Evolutionary conservation across 495 filamentous ascomycete species (phyloP).

Genomic region (Aspergillus sparsus): DNA sequence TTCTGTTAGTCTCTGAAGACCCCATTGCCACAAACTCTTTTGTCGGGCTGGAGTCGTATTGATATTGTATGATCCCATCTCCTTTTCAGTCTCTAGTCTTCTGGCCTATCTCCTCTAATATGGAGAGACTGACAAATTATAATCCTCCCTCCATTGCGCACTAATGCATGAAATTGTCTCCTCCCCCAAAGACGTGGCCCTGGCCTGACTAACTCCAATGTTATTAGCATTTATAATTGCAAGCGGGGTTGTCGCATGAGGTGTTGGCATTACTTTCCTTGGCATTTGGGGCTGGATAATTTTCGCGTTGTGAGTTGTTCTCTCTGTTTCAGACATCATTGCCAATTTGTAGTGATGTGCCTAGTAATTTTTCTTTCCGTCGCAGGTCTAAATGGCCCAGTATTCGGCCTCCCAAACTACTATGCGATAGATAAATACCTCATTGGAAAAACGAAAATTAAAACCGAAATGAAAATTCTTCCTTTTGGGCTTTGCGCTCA

Average conservation of each 20-base stretch:
- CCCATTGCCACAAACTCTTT: not conserved
- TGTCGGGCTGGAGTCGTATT: not conserved
- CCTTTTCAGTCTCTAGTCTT: not conserved
- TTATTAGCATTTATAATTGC: not conserved
- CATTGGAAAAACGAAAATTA: not conserved
- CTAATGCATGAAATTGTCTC: conserved; percentile 22
- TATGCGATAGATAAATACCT: not conserved
- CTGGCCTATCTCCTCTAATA: conserved; percentile 5
- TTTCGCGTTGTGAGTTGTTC: not conserved
- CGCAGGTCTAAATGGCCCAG: too few species aligned
- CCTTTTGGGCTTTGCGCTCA: not conserved
- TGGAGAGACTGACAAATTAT: conserved; percentile 6
- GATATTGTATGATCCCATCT: not conserved
- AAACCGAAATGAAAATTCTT: not conserved
- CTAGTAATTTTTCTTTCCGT: not conserved
- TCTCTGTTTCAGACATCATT: not conserved
- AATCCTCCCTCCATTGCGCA: not conserved
- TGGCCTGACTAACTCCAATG: not conserved
- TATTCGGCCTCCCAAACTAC: too few species aligned
- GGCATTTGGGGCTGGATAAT: not conserved
- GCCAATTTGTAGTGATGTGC: not conserved
- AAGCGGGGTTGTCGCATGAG: conserved; percentile 12
- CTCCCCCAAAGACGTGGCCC: not conserved
- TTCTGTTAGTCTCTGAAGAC: conserved; percentile 1
- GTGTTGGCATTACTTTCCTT: conserved; percentile 1